Conservation (phyloP, 805 yeast species). For the Metschnikowia similis region DNA sequence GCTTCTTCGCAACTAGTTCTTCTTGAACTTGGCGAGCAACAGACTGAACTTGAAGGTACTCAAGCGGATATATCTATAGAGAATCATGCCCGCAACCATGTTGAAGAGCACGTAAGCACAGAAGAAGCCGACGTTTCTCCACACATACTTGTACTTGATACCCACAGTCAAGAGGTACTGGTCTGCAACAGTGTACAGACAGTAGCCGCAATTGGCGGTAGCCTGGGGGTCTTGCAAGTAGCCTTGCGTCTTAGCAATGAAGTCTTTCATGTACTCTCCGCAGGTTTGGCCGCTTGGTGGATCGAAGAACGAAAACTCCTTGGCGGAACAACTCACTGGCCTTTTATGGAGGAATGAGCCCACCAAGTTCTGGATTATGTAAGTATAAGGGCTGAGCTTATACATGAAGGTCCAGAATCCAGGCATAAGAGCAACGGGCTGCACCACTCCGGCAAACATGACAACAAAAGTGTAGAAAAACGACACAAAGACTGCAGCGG, state of each 20-base stretch:
- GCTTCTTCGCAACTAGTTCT: not conserved
- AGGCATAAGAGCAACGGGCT: slow-evolving; percentile 41
- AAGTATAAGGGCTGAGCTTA: slow-evolving; percentile 45
- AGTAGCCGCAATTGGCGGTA: slow-evolving; percentile 12
- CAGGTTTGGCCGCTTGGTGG: slow-evolving; percentile 40
- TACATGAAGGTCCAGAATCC: slow-evolving; percentile 48
- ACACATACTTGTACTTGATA: slow-evolving; percentile 10
- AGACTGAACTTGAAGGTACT: slow-evolving; percentile 1
- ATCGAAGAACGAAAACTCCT: slow-evolving; percentile 45
- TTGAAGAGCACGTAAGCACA: slow-evolving; percentile 12
- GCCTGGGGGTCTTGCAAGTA: slow-evolving; percentile 11
- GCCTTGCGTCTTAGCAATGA: slow-evolving; percentile 8
- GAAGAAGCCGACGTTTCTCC: slow-evolving; percentile 16
- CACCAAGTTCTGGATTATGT: slow-evolving; percentile 52
- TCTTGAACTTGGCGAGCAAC: not conserved
- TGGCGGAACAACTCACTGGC: slow-evolving; percentile 42
- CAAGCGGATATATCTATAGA: slow-evolving; percentile 12
- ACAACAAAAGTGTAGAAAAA: slow-evolving; percentile 54
- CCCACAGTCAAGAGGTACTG: slow-evolving; percentile 9
- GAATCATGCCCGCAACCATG: slow-evolving; percentile 10
- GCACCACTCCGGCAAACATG: slow-evolving; percentile 53
- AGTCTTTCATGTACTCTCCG: slow-evolving; percentile 10
- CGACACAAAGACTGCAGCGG: slow-evolving; percentile 59
- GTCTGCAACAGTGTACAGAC: slow-evolving; percentile 10
- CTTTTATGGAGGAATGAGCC: slow-evolving; percentile 41